Conservation (phyloP, 2,329 filamentous ascomycete species). For the Alternaria hordeiaustralica region DNA sequence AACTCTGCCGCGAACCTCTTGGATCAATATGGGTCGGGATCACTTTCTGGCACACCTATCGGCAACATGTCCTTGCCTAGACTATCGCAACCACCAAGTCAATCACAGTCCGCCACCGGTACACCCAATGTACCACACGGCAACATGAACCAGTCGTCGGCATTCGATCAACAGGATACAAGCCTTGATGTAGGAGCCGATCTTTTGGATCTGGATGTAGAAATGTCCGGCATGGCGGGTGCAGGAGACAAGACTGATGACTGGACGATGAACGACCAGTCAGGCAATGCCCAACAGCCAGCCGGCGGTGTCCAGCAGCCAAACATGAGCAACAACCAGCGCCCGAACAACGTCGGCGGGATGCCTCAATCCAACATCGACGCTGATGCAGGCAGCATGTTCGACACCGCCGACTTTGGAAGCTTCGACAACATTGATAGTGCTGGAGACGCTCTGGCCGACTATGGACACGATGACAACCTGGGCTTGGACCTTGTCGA, state of each 20-base stretch:
- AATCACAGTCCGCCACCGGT: conserved; percentile 63
- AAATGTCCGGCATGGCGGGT: conserved; percentile 64
- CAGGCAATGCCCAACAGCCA: conserved; percentile 25
- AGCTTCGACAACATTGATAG: conserved; percentile 48
- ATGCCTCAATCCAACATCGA: conserved; percentile 33
- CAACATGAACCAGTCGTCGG: conserved; percentile 27
- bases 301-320: conserved; percentile 23
- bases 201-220: conserved; percentile 55
- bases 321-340: conserved; percentile 23
- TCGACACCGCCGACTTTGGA: conserved; percentile 46
- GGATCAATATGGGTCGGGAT: conserved; percentile 71
- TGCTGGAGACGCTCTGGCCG: conserved; percentile 49
- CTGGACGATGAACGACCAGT: conserved; percentile 44
- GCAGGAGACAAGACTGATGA: conserved; percentile 43
- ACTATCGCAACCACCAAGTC: conserved; percentile 59
- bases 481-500: conserved; percentile 49
- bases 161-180: conserved; percentile 33
- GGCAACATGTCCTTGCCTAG: conserved; percentile 67
- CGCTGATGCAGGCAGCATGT: conserved; percentile 44
- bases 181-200: conserved; percentile 40
- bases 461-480: conserved; percentile 47
- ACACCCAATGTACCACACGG: conserved; percentile 56
- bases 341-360: conserved; percentile 20
- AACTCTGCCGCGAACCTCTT: conserved; percentile 65
- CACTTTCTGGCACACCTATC: conserved; percentile 65